Evolutionary conservation across 352 stramenopile genomes (phyloP), one percentile per base, ranked within the genome.

Genomic region (Ochromonadaceae sp.): DNA sequence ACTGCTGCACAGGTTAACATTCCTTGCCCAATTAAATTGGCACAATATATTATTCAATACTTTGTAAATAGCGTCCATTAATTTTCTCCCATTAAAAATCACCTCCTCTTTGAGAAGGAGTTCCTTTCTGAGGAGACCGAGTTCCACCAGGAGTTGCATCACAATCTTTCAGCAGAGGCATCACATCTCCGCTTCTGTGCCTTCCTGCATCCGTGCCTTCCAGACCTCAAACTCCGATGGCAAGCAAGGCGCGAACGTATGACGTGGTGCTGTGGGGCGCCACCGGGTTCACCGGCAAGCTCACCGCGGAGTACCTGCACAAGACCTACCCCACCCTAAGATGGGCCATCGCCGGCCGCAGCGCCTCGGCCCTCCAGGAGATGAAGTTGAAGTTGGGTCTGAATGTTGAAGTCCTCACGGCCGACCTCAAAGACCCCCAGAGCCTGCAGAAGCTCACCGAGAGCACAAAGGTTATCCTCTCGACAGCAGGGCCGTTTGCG

Each of bases 401-500:
- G 40, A 20, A 20, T 46, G 20, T 46, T 46, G 40, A 20, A 20
- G 40, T 46, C 20, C 20, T 46, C 20, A 46, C 40, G 40, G 66
- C 65, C 9, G 31, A 67, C 3, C 30, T 46, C 10, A 41, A 58
- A 25, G 67, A 74, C 34, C 38, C 58, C 10, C 32, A 50, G 22
- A 38, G 49, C 17, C 56, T 81, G 20, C 59, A 76, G 25, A 58
- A 65, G 1, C 68, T 85, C 22, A 65, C 74, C 1, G 67, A 76
- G n/a, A 76, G 79, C 63, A 72, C 81, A 44, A 40, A 67, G 0
- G 76, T 88, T 39, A 68, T 92, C 38, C 17, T 75, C 9, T 69
- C 76, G 14, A 76, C 77, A 2, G 80, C 77, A 46, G 67, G 62
- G 2, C 79, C 84, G n/a, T 74, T 84, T 31, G 56, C 66, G 5